Evolutionary conservation across 306 rosid genomes (phyloP), one percentile per base, ranked within the genome.

Genomic region (Acacia crassicarpa): DNA sequence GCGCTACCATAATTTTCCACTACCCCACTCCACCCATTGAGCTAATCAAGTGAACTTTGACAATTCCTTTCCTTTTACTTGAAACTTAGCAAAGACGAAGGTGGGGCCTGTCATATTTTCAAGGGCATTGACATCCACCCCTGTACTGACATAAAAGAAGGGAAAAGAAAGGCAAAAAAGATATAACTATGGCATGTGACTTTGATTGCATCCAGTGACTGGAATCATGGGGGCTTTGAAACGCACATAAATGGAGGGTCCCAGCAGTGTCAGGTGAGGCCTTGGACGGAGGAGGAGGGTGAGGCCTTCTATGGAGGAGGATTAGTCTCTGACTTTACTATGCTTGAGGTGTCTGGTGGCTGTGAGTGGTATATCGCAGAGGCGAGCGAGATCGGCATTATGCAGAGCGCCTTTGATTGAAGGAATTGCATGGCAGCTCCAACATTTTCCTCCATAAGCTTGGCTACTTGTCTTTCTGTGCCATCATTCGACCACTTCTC

Each of bases 341-440:
- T 58, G 20, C 91, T 94, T 15, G 97, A 87, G 83, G 86, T 76
- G 82, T 94, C 98, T 0, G 95, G 91, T 30, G 97, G 93, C 43
- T 94, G 97, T 11, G 98, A 90, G 84, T 88, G 97, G 89, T 91
- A 90, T 56, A 94, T 94, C 14, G 97, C 98, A 0, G 97, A 94
- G 62, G 98, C 98, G 63, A 94, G 89, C 11, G 97, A 93, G 82
- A 93, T 84, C 25, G 98, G 98, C 98, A 93, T 94, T 83, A 94
- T 89, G 90, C 98, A 94, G 56, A 94, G 97, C 6, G 97, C 94
- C 89, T 94, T 94, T 6, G 97, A 88, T 88, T 94, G 97, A 82
- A 94, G 97, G 68, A 94, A 90, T 83, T 94, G 98, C 98, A 94
- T 94, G 27, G 98, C 98, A 1, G 95, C 87, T 62, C 98, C 98